A percentile compares a stretch with the other conserved stretches of the same genome.
These are phyloP conservation scores for Aspergillus cavernicola DNA, from an alignment of 495 filamentous ascomycete species.

Conservation along the genomic window DNA sequence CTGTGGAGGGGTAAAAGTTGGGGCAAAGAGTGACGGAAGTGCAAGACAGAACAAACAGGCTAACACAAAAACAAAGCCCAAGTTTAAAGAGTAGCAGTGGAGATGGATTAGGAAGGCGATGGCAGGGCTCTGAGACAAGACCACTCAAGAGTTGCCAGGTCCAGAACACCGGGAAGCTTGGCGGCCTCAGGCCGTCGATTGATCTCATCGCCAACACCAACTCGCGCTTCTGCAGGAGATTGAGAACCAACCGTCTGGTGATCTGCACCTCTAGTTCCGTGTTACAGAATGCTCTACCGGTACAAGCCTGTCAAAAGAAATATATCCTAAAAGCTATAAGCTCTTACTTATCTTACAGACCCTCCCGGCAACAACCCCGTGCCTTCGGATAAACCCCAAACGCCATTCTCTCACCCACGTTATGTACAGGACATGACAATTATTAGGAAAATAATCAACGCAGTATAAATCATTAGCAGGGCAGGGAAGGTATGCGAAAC, in stretches of 20 bases:
- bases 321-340: not conserved
- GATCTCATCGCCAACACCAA: not conserved
- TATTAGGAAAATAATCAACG: not conserved
- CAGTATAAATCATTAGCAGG: conserved; percentile 1
- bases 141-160: not conserved
- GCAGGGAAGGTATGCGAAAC: conserved; percentile 2
- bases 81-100: not conserved
- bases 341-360: not conserved
- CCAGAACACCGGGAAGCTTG: conserved; percentile 12
- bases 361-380: not conserved
- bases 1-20: no score
- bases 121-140: not conserved
- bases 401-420: conserved; percentile 4
- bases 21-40: no score
- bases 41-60: not conserved
- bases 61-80: not conserved
- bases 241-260: not conserved
- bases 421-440: conserved; percentile 18
- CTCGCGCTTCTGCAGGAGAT: not conserved
- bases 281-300: not conserved
- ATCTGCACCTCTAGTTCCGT: not conserved
- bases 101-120: no score
- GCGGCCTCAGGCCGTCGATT: conserved; percentile 6
- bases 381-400: not conserved
- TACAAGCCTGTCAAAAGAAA: not conserved